These are phyloP conservation scores for Marvania coccoides DNA, from an alignment of 139 green algal genomes.

Conservation along the genomic window DNA sequence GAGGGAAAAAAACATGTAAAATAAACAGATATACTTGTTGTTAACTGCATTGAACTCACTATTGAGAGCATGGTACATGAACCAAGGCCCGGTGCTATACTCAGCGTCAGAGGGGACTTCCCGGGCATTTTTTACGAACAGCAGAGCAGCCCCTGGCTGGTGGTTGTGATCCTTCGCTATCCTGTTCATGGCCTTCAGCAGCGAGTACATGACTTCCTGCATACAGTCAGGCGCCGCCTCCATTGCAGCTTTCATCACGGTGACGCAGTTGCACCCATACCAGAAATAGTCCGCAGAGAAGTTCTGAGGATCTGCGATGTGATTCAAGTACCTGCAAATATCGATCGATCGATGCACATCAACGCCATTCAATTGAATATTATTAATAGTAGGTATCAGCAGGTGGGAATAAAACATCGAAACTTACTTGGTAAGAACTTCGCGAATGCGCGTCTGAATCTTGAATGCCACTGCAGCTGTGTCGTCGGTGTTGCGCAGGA, in stretches of 20 bases:
- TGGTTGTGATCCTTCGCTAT: conserved; percentile 48
- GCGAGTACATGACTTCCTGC: conserved; percentile 29
- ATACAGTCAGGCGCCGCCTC: conserved; percentile 30
- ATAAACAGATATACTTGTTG: neutral
- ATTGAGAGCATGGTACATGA: conserved; percentile 36
- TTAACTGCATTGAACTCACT: neutral
- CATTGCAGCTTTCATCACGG: conserved; percentile 14
- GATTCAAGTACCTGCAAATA: conserved; percentile 8
- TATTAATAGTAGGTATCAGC: too few species aligned
- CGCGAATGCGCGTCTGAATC: neutral
- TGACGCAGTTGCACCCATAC: conserved; percentile 18
- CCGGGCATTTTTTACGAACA: conserved; percentile 15
- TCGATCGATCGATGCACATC: too few species aligned
- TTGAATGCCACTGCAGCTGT: neutral
- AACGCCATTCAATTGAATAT: too few species aligned
- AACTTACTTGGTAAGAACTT: conserved; percentile 1
- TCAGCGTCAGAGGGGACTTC: conserved; percentile 25
- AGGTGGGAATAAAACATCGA: too few species aligned
- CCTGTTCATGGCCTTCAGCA: conserved; percentile 59
- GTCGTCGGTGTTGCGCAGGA: neutral
- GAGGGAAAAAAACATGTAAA: neutral
- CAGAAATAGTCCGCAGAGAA: neutral
- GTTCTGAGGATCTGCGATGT: neutral
- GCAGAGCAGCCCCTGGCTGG: conserved; percentile 12
- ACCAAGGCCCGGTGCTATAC: conserved; percentile 67